Evolutionary conservation across 1,139 yeast species (phyloP), one percentile per base, ranked within the genome.

Genomic region (Pichia sp.): DNA sequence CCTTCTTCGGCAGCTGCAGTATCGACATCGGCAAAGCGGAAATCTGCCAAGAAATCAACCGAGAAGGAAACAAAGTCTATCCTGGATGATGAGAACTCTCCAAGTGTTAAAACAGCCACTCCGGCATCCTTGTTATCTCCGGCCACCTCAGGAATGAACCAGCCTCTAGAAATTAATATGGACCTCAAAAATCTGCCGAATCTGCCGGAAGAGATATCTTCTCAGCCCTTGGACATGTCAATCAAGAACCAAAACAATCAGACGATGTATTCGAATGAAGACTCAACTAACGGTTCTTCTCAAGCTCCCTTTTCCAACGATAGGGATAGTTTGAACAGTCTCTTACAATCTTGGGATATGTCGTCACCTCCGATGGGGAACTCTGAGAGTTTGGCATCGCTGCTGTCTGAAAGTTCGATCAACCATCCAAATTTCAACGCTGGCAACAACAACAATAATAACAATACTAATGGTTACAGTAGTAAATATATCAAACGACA

Each of bases 311-410:
- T 10, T 15, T 29, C 16, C 7, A 26, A 43, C 32, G 50, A 53
- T 30, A 13, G 13, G 16, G 61, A 61, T 40, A 55, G 50, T 15
- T 41, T 54, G 11, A 56, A 52, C 47, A 51, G 55, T 36, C 41
- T 56, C 1, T 46, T 64, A 23, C 63, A 61, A 40, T 60, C 67
- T 8, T 65, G 65, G 66, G 67, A 63, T 52, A 63, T 64, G 66
- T 59, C 64, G 1, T 60, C 67, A 1, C 62, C 67, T 29, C 63
- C 67, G 26, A 51, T 60, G 47, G 58, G 52, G 1, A 59, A 57
- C 26, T 59, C 63, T 2, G 68, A 65, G 44, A 61, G 64, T 49
- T 46, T 61, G 2, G 46, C 55, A 10, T 64, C 67, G 3, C 11
- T 65, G 23, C 13, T 58, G n/a, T 56, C 66, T 2, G 62, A 60